Percentiles rank a stretch among this genome's conserved stretches.
Evolutionary conservation across 1,284 basidiomycete species (phyloP).

Genomic region (Sporisorium exsertum): DNA sequence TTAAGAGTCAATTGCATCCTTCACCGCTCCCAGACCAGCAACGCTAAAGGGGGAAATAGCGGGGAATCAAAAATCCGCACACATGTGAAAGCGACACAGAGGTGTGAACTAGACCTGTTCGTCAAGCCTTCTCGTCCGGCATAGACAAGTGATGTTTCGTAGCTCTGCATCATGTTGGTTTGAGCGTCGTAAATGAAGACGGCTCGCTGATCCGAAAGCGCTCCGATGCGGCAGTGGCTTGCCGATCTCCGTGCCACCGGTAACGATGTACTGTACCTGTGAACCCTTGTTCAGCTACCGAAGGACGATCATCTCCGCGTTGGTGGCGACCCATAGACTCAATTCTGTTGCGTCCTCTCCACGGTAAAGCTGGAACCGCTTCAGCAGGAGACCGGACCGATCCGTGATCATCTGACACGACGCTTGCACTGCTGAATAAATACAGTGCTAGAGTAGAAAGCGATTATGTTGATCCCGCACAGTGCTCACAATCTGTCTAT

Average conservation of each 20-base stretch:
- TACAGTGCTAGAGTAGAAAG: background rate
- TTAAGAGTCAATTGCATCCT: background rate
- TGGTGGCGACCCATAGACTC: background rate
- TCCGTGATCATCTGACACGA: background rate
- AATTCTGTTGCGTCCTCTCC: background rate
- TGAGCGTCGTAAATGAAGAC: background rate
- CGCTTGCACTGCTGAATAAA: background rate
- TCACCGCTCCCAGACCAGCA: conserved; percentile 1
- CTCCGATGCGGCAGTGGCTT: background rate
- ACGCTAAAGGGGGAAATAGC: background rate
- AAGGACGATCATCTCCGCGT: background rate
- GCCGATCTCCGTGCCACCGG: background rate
- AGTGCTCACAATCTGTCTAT: too few relatives aligned
- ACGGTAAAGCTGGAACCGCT: background rate
- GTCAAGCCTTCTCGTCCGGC: background rate
- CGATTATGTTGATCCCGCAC: background rate
- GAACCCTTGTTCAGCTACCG: conserved; percentile 2
- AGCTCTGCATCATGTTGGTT: background rate
- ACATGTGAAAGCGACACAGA: conserved; percentile 5
- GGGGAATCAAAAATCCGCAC: background rate
- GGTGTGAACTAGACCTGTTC: background rate
- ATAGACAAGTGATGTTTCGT: too few relatives aligned
- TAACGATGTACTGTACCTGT: too few relatives aligned
- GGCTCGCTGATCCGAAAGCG: background rate
- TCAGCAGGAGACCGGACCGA: background rate